phyloP scores from a whole-genome alignment of 192 early-diverging fungal species.

The Backusella circina region DNA sequence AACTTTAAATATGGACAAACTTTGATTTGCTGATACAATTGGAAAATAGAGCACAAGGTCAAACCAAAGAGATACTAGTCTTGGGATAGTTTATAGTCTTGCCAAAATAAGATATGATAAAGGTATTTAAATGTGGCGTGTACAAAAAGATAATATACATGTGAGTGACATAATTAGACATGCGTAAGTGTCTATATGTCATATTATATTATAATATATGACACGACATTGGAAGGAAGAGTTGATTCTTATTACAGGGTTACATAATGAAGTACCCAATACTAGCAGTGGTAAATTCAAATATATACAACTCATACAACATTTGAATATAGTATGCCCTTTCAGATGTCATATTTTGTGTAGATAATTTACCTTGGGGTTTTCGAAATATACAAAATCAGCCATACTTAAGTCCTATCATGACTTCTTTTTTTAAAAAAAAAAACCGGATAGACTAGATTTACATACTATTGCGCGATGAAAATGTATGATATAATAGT shows the following conservation, averaged over 20 bases:
- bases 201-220: background rate
- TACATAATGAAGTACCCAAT: background rate
- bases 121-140: background rate
- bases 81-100: background rate
- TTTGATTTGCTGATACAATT: no score
- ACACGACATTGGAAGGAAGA: background rate
- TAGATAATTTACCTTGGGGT: background rate
- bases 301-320: background rate
- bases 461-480: no score
- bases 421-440: background rate
- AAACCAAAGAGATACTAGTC: background rate
- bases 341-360: background rate
- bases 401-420: background rate
- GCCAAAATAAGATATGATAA: background rate
- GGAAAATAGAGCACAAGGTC: no score
- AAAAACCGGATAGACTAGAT: no score
- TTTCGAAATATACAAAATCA: background rate
- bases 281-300: background rate
- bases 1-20: no score
- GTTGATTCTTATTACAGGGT: background rate
- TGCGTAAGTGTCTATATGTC: background rate
- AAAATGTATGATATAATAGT: background rate
- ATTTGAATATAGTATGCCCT: no score
- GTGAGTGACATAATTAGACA: background rate
- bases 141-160: no score